These are phyloP conservation scores for Alternaria dauci DNA, from an alignment of 2,329 filamentous ascomycete genomes.

Conservation along the genomic window DNA sequence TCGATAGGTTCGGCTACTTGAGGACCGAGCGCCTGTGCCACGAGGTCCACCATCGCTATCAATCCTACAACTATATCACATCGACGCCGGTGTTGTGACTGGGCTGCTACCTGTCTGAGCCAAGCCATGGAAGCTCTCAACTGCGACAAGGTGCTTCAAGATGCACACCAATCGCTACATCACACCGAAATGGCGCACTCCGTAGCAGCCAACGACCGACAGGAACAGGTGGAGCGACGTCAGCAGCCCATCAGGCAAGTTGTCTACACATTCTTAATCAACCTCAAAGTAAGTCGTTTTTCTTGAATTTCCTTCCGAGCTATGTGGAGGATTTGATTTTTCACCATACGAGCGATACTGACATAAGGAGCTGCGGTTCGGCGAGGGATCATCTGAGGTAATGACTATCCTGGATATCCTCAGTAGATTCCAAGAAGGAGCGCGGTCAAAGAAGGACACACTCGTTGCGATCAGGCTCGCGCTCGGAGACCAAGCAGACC, in stretches of 20 bases:
- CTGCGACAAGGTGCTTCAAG: background rate
- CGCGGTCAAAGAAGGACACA: constrained; percentile 33
- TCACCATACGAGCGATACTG: background rate
- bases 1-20: constrained; percentile 4
- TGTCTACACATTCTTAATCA: constrained; percentile 28
- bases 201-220: background rate
- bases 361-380: constrained; percentile 32
- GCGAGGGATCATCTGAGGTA: constrained; percentile 30
- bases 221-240: background rate
- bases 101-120: background rate
- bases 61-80: background rate
- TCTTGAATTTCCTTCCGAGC: background rate
- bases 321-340: background rate
- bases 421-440: constrained; percentile 24
- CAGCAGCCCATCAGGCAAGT: constrained; percentile 9
- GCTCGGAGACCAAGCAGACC: constrained; percentile 30
- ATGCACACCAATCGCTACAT: background rate
- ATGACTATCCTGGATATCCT: constrained; percentile 27
- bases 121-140: background rate
- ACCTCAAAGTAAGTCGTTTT: constrained; percentile 27
- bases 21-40: constrained; percentile 6
- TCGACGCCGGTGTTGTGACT: background rate
- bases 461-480: constrained; percentile 27
- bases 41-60: background rate
- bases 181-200: background rate